Evolutionary conservation across 805 yeast species (phyloP), one percentile per base, ranked within the genome.

Genomic region (Pichia rugopelliculosa): DNA sequence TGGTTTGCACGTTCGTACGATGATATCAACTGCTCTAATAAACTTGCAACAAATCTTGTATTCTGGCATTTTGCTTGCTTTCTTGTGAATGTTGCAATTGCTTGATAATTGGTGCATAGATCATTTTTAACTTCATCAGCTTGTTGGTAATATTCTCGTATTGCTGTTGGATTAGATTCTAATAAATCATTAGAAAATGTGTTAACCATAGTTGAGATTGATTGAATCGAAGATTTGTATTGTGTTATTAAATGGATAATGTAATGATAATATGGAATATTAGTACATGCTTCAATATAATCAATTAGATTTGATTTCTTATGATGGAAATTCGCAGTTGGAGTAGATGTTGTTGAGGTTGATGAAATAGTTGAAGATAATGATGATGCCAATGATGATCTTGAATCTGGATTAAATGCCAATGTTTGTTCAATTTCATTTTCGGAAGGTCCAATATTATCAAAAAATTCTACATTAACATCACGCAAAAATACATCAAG

Each of bases 391-490:
- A 42, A 37, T 1, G 42, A 43, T 26, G 42, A 36, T 6, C 39
- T 36, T 1, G 17, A 12, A 23, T 48, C 44, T 18, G 44, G 21
- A 21, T 25, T 41, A 20, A 59, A 36, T 17, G 25, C 40, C 4
- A 53, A 10, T 1, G 52, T 48, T 17, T 46, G 38, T 2, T 43
- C 39, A 11, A 54, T 45, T 27, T 59, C 65, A 23, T 58, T 50
- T 24, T 62, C 66, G 2, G 62, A 56, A 3, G 66, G 65, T 0
- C 63, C 64, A 23, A 63, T 56, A 26, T 53, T 51, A 42, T 62
- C 67, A 50, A 56, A 61, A 45, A 64, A 64, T 23, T 59, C 61
- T 17, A 63, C 65, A 36, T 59, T 59, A 2, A 62, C 64, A 36
- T 62, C 61, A 10, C 53, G 51, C 27, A 64, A 49, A 41, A 64